Evolutionary conservation across 225 moss, liverwort and hornwort species (phyloP).

Genomic region (Polytrichum commune): DNA sequence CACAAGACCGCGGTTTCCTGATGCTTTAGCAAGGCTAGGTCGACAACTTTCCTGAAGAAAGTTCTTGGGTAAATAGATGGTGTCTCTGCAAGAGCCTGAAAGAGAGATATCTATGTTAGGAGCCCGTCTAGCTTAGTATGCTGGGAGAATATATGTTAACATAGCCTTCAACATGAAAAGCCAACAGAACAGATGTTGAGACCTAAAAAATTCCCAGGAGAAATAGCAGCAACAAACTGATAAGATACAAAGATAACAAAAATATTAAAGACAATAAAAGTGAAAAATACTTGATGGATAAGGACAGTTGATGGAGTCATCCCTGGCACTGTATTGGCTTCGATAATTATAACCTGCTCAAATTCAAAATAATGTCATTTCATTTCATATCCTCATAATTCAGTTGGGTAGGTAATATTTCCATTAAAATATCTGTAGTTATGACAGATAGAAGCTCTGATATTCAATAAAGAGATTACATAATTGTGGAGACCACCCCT

Average conservation of each 20-base stretch:
- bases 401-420: no score
- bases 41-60: slow-evolving; percentile 67
- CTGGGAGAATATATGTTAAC: not conserved
- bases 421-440: no score
- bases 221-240: not conserved
- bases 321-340: slow-evolving; percentile 94
- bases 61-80: slow-evolving; percentile 67
- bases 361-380: slow-evolving; percentile 13
- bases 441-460: no score
- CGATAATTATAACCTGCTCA: slow-evolving; percentile 76
- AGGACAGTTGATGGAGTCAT: slow-evolving; percentile 99
- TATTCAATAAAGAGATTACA: no score
- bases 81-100: slow-evolving; percentile 76
- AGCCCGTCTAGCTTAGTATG: not conserved
- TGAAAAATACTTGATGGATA: slow-evolving; percentile 73
- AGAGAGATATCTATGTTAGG: not conserved
- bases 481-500: no score
- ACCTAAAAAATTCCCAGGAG: not conserved
- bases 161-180: not conserved
- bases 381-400: no score
- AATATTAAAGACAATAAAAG: not conserved
- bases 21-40: slow-evolving; percentile 51
- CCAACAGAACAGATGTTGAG: not conserved
- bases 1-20: no score
- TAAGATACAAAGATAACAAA: no score